Conservation (phyloP, 75 land plant species). For the Pinus taeda region DNA sequence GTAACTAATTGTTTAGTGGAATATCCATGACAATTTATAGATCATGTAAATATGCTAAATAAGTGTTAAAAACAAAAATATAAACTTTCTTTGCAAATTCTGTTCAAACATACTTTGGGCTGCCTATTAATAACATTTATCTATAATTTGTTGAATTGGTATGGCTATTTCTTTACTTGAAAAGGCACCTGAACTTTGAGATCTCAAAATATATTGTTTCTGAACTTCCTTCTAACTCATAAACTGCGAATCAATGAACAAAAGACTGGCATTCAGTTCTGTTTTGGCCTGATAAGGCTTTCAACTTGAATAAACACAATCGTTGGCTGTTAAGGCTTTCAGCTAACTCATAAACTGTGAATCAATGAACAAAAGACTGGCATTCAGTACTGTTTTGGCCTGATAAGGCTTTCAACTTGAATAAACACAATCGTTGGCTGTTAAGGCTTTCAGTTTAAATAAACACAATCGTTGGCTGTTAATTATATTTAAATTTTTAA, state of each 20-base stretch:
- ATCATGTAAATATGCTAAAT: neutral
- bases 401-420: neutral
- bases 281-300: neutral
- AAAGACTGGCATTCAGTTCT: neutral
- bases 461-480: no score
- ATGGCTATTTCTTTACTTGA: neutral
- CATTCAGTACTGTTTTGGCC: neutral
- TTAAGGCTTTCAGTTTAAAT: no score
- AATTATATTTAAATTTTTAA: neutral
- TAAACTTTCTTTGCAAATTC: no score
- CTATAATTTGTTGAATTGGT: neutral
- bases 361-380: neutral
- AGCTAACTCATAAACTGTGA: neutral
- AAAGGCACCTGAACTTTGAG: neutral
- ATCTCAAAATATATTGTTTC: neutral
- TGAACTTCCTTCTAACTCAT: neutral
- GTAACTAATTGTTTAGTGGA: no score
- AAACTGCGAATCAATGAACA: neutral
- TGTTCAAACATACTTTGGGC: neutral
- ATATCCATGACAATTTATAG: no score
- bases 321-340: neutral
- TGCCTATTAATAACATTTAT: neutral
- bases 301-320: neutral
- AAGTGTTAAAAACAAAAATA: neutral
- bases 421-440: neutral